Evolutionary conservation across 2,329 filamentous ascomycete genomes (phyloP).

Genomic region (Ophiostoma perfectum): DNA sequence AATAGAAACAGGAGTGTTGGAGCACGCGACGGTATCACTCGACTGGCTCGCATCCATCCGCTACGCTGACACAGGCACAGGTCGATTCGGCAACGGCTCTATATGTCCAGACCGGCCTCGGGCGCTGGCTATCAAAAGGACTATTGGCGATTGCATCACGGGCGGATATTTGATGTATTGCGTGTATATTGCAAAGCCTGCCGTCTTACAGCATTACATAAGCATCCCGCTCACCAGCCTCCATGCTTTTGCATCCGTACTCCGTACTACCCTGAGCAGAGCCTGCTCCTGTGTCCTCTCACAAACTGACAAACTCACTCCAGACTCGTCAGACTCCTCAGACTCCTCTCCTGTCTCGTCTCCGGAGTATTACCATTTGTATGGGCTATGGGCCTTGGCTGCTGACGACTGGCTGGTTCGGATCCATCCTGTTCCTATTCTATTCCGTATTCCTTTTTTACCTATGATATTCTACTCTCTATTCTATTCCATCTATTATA

Average conservation of each 20-base stretch:
- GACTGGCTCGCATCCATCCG: neutral
- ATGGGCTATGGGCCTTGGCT: slow-evolving; percentile 9
- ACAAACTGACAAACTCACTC: neutral
- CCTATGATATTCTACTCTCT: neutral
- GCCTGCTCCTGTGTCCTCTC: neutral
- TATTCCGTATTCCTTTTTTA: neutral
- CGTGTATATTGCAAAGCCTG: no score
- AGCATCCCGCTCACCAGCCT: no score
- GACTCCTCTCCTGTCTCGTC: slow-evolving; percentile 5
- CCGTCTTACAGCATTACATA: no score
- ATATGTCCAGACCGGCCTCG: no score
- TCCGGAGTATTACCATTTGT: slow-evolving; percentile 2
- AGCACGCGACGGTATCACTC: slow-evolving; percentile 4
- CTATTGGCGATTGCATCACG: no score
- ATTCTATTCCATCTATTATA: neutral
- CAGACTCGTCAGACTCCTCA: no score
- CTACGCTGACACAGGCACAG: neutral
- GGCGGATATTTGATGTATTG: no score
- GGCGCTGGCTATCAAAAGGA: no score
- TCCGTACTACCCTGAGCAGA: no score
- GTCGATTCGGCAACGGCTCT: no score
- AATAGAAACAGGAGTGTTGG: neutral
- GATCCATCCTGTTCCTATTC: no score
- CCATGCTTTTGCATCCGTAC: no score
- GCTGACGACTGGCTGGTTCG: slow-evolving; percentile 2